Conservation (phyloP, 1,284 basidiomycete species). For the Salmacisia buchloeana region DNA sequence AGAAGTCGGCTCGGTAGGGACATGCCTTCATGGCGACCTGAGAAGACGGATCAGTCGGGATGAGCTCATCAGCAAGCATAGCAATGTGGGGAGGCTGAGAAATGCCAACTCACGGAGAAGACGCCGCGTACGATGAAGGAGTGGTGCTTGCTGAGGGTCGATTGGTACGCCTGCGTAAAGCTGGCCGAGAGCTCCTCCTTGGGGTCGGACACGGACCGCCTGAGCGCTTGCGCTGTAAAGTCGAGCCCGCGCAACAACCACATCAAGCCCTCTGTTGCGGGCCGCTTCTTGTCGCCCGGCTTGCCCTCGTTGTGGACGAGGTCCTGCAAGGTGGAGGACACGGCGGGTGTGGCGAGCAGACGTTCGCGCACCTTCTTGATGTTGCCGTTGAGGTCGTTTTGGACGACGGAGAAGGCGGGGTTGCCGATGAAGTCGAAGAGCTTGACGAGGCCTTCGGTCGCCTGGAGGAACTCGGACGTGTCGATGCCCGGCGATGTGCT, state of each 20-base stretch:
- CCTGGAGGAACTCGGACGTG: slow-evolving; percentile 80
- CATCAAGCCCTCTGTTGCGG: slow-evolving; percentile 82
- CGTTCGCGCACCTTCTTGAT: slow-evolving; percentile 71
- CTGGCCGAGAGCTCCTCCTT: slow-evolving; percentile 67
- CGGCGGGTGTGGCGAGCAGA: slow-evolving; percentile 63
- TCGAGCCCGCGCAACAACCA: slow-evolving; percentile 86
- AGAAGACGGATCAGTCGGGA: not conserved
- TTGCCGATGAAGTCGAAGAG: slow-evolving; percentile 93
- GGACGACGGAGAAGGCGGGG: slow-evolving; percentile 76
- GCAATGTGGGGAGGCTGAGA: not conserved
- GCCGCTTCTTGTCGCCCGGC: slow-evolving; percentile 69
- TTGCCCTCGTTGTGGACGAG: slow-evolving; percentile 76
- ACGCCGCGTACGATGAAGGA: slow-evolving; percentile 78
- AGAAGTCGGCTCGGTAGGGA: slow-evolving; percentile 84
- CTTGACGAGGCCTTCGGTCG: slow-evolving; percentile 78
- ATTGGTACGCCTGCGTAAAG: slow-evolving; percentile 78
- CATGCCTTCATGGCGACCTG: slow-evolving; percentile 95
- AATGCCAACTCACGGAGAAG: slow-evolving; percentile 57
- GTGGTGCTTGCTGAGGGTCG: slow-evolving; percentile 77
- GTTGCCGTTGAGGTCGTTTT: slow-evolving; percentile 85
- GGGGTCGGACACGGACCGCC: slow-evolving; percentile 66
- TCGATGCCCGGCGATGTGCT: slow-evolving; percentile 80
- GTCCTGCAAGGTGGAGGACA: slow-evolving; percentile 73
- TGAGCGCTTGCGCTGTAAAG: slow-evolving; percentile 82
- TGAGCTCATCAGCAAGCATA: no score